Conservation (phyloP, 208 protist species). For the Leishmania tarentolae region DNA sequence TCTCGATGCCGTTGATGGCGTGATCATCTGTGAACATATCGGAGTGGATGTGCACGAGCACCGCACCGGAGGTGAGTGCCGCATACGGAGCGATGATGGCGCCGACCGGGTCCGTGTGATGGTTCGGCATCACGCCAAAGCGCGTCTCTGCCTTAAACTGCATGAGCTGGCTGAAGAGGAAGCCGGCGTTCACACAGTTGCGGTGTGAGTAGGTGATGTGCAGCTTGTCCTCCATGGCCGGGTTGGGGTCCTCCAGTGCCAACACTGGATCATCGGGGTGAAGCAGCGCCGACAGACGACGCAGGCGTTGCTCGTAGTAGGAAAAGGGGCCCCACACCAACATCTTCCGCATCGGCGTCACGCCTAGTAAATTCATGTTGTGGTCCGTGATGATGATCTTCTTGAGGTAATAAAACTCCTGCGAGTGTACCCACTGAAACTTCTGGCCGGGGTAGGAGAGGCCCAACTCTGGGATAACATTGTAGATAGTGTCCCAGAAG, state of each 20-base stretch:
- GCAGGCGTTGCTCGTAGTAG: slow-evolving; percentile 91
- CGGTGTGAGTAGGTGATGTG: slow-evolving; percentile 88
- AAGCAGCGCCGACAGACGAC: slow-evolving; percentile 83
- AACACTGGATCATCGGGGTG: slow-evolving; percentile 92
- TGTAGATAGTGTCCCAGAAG: slow-evolving; percentile 93
- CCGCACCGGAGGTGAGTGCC: slow-evolving; percentile 82
- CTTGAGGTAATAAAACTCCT: slow-evolving; percentile 93
- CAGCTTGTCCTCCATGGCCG: slow-evolving; percentile 85
- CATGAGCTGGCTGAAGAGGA: slow-evolving; percentile 83
- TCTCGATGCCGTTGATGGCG: slow-evolving; percentile 90
- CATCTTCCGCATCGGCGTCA: slow-evolving; percentile 90
- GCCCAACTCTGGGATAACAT: slow-evolving; percentile 91
- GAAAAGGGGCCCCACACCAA: slow-evolving; percentile 91
- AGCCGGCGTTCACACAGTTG: slow-evolving; percentile 91
- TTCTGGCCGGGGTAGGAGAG: slow-evolving; percentile 91
- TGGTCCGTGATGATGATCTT: slow-evolving; percentile 93
- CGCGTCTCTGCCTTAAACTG: slow-evolving; percentile 85
- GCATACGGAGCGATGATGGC: slow-evolving; percentile 89
- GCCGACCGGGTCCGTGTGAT: slow-evolving; percentile 85
- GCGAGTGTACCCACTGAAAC: slow-evolving; percentile 92
- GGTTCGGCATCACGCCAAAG: slow-evolving; percentile 90
- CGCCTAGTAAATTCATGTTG: slow-evolving; percentile 92
- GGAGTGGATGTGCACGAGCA: slow-evolving; percentile 86
- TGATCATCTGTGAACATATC: slow-evolving; percentile 92
- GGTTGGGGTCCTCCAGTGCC: slow-evolving; percentile 82